Conservation (phyloP, 768 basidiomycete genomes). For the Panus rudis region DNA sequence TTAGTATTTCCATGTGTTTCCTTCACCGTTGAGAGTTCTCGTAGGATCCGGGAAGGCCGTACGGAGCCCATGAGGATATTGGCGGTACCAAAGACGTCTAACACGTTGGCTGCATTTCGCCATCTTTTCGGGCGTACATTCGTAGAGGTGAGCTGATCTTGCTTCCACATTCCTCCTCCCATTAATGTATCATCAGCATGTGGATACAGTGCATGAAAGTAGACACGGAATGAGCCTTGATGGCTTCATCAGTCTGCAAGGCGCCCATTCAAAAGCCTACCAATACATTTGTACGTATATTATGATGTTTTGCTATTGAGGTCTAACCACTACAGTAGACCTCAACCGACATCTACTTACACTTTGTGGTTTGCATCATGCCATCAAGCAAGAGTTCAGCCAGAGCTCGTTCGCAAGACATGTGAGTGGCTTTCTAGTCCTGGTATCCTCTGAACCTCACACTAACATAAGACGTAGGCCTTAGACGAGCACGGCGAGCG, state of each 20-base stretch:
- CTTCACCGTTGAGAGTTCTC: slow-evolving; percentile 59
- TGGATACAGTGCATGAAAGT: slow-evolving; percentile 51
- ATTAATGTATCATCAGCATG: slow-evolving; percentile 40
- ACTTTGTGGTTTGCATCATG: slow-evolving; percentile 57
- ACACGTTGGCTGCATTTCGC: slow-evolving; percentile 61
- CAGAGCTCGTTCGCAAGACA: slow-evolving; percentile 69
- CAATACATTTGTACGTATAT: slow-evolving; percentile 75
- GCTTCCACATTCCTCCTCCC: background rate
- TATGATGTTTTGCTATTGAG: background rate
- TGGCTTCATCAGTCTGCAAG: slow-evolving; percentile 82
- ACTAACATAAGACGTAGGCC: slow-evolving; percentile 39
- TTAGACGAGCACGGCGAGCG: slow-evolving; percentile 59
- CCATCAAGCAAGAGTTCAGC: slow-evolving; percentile 60
- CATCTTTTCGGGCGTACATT: slow-evolving; percentile 69
- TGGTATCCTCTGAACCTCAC: slow-evolving; percentile 1
- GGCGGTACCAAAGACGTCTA: slow-evolving; percentile 63
- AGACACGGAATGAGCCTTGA: slow-evolving; percentile 49
- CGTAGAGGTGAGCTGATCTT: slow-evolving; percentile 44
- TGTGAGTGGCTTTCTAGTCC: slow-evolving; percentile 32
- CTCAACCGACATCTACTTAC: slow-evolving; percentile 72
- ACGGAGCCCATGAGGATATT: slow-evolving; percentile 40
- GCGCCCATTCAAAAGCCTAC: slow-evolving; percentile 67
- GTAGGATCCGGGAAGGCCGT: slow-evolving; percentile 29
- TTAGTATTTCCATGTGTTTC: slow-evolving; percentile 64
- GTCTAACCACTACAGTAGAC: slow-evolving; percentile 40